Percentiles rank a stretch among this genome's conserved stretches.
phyloP scores from a whole-genome alignment of 169 alveolate genomes.

The Eimeria zaria region DNA sequence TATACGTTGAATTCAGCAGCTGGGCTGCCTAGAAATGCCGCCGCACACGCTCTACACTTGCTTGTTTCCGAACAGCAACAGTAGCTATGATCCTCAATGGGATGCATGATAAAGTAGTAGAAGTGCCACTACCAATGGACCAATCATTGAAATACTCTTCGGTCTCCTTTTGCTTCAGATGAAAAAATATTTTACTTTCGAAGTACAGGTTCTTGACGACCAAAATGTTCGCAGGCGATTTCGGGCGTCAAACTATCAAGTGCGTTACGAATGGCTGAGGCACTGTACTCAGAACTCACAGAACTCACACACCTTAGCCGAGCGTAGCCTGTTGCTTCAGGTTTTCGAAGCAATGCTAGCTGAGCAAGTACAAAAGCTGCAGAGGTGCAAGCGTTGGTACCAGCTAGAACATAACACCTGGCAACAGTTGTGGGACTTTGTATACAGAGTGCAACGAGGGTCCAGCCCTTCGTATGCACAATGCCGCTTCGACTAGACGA shows the following conservation, averaged over 20 bases:
- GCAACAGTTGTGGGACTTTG: neutral
- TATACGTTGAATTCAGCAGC: neutral
- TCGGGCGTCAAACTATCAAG: slow-evolving; percentile 98
- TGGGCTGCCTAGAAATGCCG: neutral
- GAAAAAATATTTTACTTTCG: slow-evolving; percentile 98
- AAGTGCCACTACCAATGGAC: neutral
- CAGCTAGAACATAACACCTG: neutral
- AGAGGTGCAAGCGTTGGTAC: neutral
- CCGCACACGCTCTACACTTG: neutral
- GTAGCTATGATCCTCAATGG: neutral
- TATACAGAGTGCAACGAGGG: slow-evolving; percentile 94
- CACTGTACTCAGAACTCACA: neutral
- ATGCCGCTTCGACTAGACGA: slow-evolving; percentile 99
- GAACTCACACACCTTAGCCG: slow-evolving; percentile 9
- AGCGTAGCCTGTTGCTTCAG: neutral
- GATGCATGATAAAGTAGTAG: neutral
- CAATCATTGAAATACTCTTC: neutral
- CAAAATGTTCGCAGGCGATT: slow-evolving; percentile 98
- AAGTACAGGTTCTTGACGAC: slow-evolving; percentile 98
- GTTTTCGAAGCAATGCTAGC: neutral
- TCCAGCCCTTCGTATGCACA: slow-evolving; percentile 98
- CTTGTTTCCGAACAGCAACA: neutral
- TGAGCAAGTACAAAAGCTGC: neutral
- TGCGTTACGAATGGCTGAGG: slow-evolving; percentile 28
- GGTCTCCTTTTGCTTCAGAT: slow-evolving; percentile 87